Conservation (phyloP, 1,284 basidiomycete species). For the Stygiomarasmius scandens region DNA sequence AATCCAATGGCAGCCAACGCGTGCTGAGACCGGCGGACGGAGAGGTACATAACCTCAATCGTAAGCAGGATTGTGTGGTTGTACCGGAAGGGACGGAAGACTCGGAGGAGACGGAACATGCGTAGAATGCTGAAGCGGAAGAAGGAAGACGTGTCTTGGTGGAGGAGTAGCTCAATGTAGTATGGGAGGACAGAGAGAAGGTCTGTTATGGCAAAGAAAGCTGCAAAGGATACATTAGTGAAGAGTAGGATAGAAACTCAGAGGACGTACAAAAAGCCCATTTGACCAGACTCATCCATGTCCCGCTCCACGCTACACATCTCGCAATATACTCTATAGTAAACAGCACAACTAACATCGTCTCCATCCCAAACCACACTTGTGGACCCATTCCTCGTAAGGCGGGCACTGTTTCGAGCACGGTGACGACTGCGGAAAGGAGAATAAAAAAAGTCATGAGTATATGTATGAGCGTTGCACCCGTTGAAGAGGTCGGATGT, state of each 20-base stretch:
- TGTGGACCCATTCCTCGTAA: constrained; percentile 72
- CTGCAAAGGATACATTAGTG: constrained; percentile 38
- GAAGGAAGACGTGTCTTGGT: constrained; percentile 85
- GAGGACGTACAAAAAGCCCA: constrained; percentile 69
- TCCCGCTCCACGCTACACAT: constrained; percentile 65
- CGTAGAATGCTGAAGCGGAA: constrained; percentile 88
- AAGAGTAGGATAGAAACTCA: neutral
- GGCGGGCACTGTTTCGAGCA: constrained; percentile 82
- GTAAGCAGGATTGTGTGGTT: constrained; percentile 82
- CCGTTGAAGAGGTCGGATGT: constrained; percentile 64
- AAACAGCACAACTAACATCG: constrained; percentile 78
- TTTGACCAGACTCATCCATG: constrained; percentile 56
- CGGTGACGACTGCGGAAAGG: constrained; percentile 77
- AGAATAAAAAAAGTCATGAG: constrained; percentile 66
- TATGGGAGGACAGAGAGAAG: constrained; percentile 84
- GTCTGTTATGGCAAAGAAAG: constrained; percentile 87
- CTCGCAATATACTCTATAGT: constrained; percentile 78
- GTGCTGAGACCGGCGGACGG: constrained; percentile 83
- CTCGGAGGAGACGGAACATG: constrained; percentile 82
- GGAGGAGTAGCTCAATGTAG: constrained; percentile 82
- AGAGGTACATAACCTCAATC: constrained; percentile 91
- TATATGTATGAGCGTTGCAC: constrained; percentile 69
- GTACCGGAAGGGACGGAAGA: constrained; percentile 84
- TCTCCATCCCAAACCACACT: constrained; percentile 80
- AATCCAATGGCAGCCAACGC: constrained; percentile 85